Evolutionary conservation across 140 eudicot genomes (phyloP).

Genomic region (Ambrosia hybrid): DNA sequence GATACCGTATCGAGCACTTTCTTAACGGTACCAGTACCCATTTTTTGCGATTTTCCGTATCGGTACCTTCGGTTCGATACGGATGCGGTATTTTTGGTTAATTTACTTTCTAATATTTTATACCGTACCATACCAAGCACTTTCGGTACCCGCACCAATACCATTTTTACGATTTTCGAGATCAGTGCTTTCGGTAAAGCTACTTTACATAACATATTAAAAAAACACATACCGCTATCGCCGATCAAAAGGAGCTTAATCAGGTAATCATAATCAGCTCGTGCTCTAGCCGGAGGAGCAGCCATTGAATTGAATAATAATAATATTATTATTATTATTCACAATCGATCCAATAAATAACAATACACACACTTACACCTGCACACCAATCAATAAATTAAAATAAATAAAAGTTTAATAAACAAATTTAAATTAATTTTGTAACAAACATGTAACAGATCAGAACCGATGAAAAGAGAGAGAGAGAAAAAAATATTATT

Average conservation of each 20-base stretch:
- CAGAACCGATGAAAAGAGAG: conserved; percentile 4
- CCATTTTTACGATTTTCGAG: neutral
- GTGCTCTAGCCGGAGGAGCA: conserved; percentile 42
- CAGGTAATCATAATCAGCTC: conserved; percentile 43
- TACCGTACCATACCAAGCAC: too few relatives aligned
- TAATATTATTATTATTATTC: too few relatives aligned
- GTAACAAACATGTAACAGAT: conserved; percentile 11
- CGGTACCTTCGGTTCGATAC: too few relatives aligned
- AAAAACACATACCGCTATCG: conserved; percentile 31
- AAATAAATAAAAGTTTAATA: neutral
- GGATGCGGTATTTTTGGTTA: too few relatives aligned
- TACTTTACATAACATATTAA: neutral
- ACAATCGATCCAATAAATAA: conserved; percentile 18
- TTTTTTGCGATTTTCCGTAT: too few relatives aligned
- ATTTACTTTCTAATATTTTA: too few relatives aligned
- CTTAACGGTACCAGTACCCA: too few relatives aligned
- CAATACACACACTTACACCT: conserved; percentile 24
- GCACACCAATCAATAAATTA: neutral
- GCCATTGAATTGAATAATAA: conserved; percentile 22
- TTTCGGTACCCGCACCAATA: too few relatives aligned
- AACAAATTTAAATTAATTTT: neutral
- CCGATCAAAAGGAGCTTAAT: conserved; percentile 45
- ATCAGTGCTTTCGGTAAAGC: too few relatives aligned
- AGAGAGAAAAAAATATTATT: conserved; percentile 17
- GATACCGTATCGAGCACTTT: too few relatives aligned